These are phyloP conservation scores for Cyclostephanos tholiformis DNA, from an alignment of 108 stramenopile genomes.

Conservation along the genomic window DNA sequence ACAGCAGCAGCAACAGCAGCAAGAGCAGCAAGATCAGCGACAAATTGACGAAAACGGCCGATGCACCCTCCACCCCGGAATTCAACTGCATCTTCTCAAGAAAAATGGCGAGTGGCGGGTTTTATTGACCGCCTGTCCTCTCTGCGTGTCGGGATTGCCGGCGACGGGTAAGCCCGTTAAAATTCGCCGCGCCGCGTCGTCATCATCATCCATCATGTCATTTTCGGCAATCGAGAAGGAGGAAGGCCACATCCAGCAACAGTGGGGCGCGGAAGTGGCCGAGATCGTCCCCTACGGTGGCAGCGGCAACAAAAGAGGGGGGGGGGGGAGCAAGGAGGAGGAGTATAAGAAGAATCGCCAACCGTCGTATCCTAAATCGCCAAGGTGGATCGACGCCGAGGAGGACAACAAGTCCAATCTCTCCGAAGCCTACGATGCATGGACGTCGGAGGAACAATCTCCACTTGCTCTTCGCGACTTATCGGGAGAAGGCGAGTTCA, in stretches of 20 bases:
- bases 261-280: not conserved
- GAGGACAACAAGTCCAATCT: too few species aligned
- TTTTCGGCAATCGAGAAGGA: not conserved
- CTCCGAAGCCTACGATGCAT: not conserved
- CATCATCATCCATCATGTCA: too few species aligned
- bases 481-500: not conserved
- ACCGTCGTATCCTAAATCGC: too few species aligned
- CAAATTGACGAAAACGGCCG: slow-evolving; percentile 25
- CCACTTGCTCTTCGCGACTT: not conserved
- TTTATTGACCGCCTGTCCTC: slow-evolving; percentile 26
- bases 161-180: slow-evolving; percentile 13
- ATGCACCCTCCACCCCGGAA: slow-evolving; percentile 31
- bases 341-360: not conserved
- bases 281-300: not conserved
- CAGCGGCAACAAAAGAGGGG: not conserved
- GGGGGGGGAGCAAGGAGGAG: not conserved
- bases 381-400: too few species aligned
- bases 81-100: slow-evolving; percentile 14
- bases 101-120: slow-evolving; percentile 29
- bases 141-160: slow-evolving; percentile 34
- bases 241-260: not conserved
- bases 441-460: not conserved
- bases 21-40: not conserved
- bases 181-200: not conserved
- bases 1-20: too few species aligned